Evolutionary conservation across 495 filamentous ascomycete genomes (phyloP).

Genomic region (Penicillium ucsense): DNA sequence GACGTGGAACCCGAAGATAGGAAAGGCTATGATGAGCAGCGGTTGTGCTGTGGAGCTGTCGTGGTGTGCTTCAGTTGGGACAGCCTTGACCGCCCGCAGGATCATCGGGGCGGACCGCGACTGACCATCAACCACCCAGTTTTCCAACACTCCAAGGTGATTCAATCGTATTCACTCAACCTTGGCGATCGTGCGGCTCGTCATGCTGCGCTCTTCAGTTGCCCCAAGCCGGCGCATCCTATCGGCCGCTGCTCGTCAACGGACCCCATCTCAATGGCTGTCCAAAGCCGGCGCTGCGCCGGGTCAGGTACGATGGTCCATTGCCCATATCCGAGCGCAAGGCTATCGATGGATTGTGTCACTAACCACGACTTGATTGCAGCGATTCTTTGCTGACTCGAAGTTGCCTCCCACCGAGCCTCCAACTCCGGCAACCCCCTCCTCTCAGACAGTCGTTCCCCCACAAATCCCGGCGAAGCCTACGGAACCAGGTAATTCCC

Average conservation of each 20-base stretch:
- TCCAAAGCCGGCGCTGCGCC: slow-evolving; percentile 34
- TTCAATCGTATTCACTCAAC: slow-evolving; percentile 18
- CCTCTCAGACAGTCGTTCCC: slow-evolving; percentile 45
- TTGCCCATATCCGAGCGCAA: slow-evolving; percentile 1
- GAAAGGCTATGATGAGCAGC: too few species aligned
- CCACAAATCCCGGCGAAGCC: slow-evolving; percentile 53
- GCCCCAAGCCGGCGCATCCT: slow-evolving; percentile 35
- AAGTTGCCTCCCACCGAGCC: slow-evolving; percentile 24
- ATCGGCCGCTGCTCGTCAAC: slow-evolving; percentile 33
- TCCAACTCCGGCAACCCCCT: slow-evolving; percentile 35
- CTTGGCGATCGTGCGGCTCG: slow-evolving; percentile 36
- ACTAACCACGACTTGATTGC: slow-evolving; percentile 3
- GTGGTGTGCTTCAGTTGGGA: too few species aligned
- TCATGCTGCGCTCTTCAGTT: slow-evolving; percentile 43
- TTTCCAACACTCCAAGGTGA: slow-evolving; percentile 25
- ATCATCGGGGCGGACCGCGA: slow-evolving; percentile 38
- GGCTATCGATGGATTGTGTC: neutral
- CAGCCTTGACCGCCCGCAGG: slow-evolving; percentile 24
- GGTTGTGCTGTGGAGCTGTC: too few species aligned
- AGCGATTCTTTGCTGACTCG: slow-evolving; percentile 39
- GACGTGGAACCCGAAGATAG: too few species aligned
- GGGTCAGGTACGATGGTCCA: slow-evolving; percentile 31
- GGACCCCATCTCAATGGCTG: slow-evolving; percentile 37
- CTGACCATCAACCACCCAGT: slow-evolving; percentile 28
- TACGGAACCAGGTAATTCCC: slow-evolving; percentile 28